A percentile compares a stretch with the other conserved stretches of the same genome.
Evolutionary conservation across 129 eudicot genomes (phyloP).

Genomic region (Saposhnikovia divaricata): DNA sequence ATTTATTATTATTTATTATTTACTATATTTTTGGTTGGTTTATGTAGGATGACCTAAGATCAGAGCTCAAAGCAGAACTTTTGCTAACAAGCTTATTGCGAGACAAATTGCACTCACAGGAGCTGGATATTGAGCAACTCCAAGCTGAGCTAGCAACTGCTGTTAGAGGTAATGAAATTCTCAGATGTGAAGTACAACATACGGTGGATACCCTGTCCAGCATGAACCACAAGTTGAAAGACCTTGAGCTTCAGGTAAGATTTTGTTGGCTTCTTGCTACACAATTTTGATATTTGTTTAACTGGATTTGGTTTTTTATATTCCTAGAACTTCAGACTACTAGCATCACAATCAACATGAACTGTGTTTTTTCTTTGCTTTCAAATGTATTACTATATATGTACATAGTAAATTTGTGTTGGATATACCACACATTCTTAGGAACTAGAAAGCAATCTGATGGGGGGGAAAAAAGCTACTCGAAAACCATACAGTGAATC

Average conservation of each 20-base stretch:
- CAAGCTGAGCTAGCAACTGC: slow-evolving; percentile 89
- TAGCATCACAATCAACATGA: not conserved
- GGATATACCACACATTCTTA: not conserved
- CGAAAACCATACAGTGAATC: not conserved
- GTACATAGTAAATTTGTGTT: not conserved
- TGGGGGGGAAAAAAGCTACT: not conserved
- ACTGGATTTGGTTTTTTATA: not conserved
- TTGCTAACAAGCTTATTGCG: slow-evolving; percentile 64
- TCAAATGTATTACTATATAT: not conserved
- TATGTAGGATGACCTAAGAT: slow-evolving; percentile 41
- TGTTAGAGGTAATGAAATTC: slow-evolving; percentile 65
- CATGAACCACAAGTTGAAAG: slow-evolving; percentile 77
- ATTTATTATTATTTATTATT: too few relatives aligned
- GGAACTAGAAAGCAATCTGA: not conserved
- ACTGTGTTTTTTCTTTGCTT: not conserved
- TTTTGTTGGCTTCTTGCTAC: not conserved
- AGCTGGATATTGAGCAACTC: slow-evolving; percentile 68
- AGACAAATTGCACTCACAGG: slow-evolving; percentile 68
- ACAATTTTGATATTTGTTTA: not conserved
- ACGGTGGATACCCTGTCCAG: slow-evolving; percentile 69
- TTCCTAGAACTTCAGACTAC: not conserved
- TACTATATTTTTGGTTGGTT: slow-evolving; percentile 5
- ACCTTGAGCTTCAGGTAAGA: slow-evolving; percentile 75
- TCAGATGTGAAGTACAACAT: slow-evolving; percentile 79
- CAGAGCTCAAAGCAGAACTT: slow-evolving; percentile 77